Evolutionary conservation across 129 eudicot genomes (phyloP), one percentile per base, ranked within the genome.

Genomic region (Artemisia argyi): DNA sequence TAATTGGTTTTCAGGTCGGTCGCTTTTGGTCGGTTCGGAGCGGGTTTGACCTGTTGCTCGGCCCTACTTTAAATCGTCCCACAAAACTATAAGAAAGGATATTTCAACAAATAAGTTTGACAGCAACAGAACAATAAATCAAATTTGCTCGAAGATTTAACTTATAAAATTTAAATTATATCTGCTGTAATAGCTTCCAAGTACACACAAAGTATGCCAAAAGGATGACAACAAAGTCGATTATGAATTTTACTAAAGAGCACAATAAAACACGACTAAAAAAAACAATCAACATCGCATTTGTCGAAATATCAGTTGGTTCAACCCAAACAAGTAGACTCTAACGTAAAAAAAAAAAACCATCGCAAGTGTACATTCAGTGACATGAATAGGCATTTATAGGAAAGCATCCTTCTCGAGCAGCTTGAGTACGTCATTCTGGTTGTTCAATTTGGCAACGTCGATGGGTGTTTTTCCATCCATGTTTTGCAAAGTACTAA

Each of bases 401-500:
- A 90, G 96, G 72, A 93, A 93, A 60, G 89, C 98, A 72, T 93
- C 97, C 81, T 93, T 93, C 87, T 93, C 98, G 1, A 90, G 91
- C 83, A 93, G 71, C 84, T 83, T 72, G 9, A 89, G 76, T 24
- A 93, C 97, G 2, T 93, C 98, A 3, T 66, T 71, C 84, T 89
- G 97, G 75, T 80, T 87, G 83, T 93, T 93, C 73, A 90, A 88
- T 74, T 87, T 93, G 15, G 98, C 98, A 49, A 87, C 98, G 48
- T 93, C 98, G 57, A 90, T 85, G 6, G 97, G 97, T 4, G 98
- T 82, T 58, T 93, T 93, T 2, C 98, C 98, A 65, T 93, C 98
- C 91, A 90, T 72, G 81, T 93, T 93, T 76, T 89, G 96, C 49
- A 93, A 87, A 46, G 98, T 89, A 59, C 97, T 89, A 84, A 48